phyloP scores from a whole-genome alignment of 2,329 filamentous ascomycete species.

The Cladophialophora psammophila region DNA sequence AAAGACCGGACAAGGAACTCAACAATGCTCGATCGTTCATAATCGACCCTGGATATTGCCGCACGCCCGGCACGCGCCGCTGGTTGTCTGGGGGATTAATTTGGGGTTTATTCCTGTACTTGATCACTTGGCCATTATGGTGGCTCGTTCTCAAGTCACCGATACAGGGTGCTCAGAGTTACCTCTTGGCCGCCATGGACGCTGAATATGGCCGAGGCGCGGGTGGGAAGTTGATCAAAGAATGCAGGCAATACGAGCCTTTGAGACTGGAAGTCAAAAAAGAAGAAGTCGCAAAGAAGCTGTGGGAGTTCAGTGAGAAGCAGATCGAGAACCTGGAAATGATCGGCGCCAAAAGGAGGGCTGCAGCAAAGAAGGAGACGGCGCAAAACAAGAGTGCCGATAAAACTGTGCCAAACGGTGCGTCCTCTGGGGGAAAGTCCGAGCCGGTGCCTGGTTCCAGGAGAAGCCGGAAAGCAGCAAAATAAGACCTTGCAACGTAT shows the following conservation, averaged over 20 bases:
- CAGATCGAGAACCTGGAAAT: constrained; percentile 84
- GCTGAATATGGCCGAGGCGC: constrained; percentile 67
- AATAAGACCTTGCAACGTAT: constrained; percentile 27
- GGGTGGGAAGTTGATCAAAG: constrained; percentile 82
- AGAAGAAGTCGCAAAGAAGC: constrained; percentile 78
- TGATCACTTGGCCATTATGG: constrained; percentile 78
- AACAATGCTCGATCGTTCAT: constrained; percentile 84
- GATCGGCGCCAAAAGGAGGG: constrained; percentile 71
- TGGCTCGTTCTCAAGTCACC: constrained; percentile 91
- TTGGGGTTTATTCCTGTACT: constrained; percentile 77
- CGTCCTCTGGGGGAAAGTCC: constrained; percentile 34
- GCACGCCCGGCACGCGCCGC: constrained; percentile 85
- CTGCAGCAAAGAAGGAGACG: constrained; percentile 62
- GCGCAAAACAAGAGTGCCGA: constrained; percentile 41
- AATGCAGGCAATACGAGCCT: constrained; percentile 79
- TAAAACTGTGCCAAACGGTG: constrained; percentile 30
- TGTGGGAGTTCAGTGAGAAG: constrained; percentile 90
- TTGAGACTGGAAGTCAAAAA: constrained; percentile 77
- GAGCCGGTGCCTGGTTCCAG: constrained; percentile 49
- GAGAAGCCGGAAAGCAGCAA: constrained; percentile 48
- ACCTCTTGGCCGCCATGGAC: constrained; percentile 88
- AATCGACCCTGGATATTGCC: constrained; percentile 82
- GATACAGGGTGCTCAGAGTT: constrained; percentile 81
- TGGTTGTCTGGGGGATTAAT: constrained; percentile 88
- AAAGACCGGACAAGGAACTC: constrained; percentile 81